phyloP scores from a whole-genome alignment of 1,284 basidiomycete genomes.

The Takashimella koratensis region DNA sequence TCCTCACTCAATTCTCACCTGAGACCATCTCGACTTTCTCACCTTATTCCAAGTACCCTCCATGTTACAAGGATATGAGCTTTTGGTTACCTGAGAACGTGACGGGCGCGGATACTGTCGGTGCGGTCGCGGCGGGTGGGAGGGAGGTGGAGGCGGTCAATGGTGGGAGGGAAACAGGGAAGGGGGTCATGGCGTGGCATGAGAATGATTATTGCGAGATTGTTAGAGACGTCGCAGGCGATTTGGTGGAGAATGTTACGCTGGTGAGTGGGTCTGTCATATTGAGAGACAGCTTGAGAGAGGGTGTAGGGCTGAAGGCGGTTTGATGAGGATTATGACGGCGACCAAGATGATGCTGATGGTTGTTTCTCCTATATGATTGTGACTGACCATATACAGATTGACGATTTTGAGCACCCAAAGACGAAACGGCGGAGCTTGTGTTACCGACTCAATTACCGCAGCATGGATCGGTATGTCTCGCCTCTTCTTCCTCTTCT shows the following conservation, averaged over 20 bases:
- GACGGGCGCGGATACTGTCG: constrained; percentile 17
- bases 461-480: constrained; percentile 87
- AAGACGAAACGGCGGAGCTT: constrained; percentile 75
- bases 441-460: constrained; percentile 90
- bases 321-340: background rate
- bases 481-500: background rate
- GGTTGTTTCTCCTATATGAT: background rate
- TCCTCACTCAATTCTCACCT: constrained; percentile 76
- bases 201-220: constrained; percentile 98
- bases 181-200: constrained; percentile 56
- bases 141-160: constrained; percentile 3
- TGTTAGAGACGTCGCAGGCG: constrained; percentile 85
- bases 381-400: constrained; percentile 53
- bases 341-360: background rate
- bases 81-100: constrained; percentile 69
- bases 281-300: no score
- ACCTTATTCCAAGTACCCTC: constrained; percentile 84
- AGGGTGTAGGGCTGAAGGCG: no score
- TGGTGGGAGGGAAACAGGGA: constrained; percentile 4
- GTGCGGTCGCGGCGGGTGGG: constrained; percentile 12
- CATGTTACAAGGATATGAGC: constrained; percentile 83
- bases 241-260: constrained; percentile 85
- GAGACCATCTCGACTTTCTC: constrained; percentile 76
- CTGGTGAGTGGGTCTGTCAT: constrained; percentile 61
- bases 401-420: constrained; percentile 89